Conservation (phyloP, 2,329 filamentous ascomycete genomes). For the Ophiostoma perfectum region DNA sequence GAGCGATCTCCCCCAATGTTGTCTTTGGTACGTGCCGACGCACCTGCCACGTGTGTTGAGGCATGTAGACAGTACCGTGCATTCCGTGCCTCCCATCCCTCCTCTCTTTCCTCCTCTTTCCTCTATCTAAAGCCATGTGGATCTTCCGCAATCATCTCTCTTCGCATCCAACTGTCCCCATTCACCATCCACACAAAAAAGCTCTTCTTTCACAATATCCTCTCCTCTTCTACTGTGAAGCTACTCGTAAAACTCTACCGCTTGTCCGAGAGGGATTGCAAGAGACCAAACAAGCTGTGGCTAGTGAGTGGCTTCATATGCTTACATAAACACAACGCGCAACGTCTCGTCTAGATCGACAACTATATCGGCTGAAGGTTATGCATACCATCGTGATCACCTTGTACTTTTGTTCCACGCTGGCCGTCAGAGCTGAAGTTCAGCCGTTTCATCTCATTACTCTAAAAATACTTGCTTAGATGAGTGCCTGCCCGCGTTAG, state of each 20-base stretch:
- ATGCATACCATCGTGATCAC: conserved; percentile 2
- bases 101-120: too few relatives aligned
- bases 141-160: not conserved
- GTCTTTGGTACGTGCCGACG: conserved; percentile 4
- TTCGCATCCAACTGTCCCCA: too few relatives aligned
- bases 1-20: not conserved
- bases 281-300: not conserved
- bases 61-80: not conserved
- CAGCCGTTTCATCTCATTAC: not conserved
- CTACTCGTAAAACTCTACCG: not conserved
- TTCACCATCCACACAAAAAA: too few relatives aligned
- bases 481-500: not conserved
- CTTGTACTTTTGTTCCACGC: conserved; percentile 5
- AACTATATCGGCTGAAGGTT: not conserved
- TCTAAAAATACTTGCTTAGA: not conserved
- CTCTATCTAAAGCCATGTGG: too few relatives aligned
- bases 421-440: not conserved
- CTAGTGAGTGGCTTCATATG: not conserved
- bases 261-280: not conserved
- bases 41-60: not conserved
- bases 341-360: not conserved
- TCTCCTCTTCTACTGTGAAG: too few relatives aligned
- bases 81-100: not conserved
- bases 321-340: conserved; percentile 1
- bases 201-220: too few relatives aligned